Percentiles rank a stretch among this genome's conserved stretches.
These are phyloP conservation scores for Alisma plantagoaquatica DNA, from an alignment of 106 monocot species.

Conservation along the genomic window DNA sequence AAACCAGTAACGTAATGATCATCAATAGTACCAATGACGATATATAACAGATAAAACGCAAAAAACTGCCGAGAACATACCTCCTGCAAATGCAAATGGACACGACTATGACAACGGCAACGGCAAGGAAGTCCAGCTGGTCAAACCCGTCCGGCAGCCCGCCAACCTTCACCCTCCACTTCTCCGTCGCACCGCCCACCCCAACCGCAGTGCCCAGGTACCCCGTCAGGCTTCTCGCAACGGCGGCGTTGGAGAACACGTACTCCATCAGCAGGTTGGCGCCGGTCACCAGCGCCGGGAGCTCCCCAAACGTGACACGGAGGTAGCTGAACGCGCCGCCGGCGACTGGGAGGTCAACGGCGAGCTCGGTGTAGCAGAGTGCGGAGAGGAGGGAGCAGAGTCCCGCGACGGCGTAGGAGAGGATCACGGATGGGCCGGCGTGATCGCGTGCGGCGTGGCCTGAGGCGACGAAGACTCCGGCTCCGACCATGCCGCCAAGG, in stretches of 20 bases:
- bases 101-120: slow-evolving; percentile 44
- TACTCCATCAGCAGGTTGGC: slow-evolving; percentile 97
- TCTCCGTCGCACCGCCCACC: slow-evolving; percentile 24
- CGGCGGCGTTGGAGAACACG: slow-evolving; percentile 95
- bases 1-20: no score
- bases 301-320: slow-evolving; percentile 89
- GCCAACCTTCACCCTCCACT: slow-evolving; percentile 59
- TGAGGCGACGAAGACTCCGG: slow-evolving; percentile 80
- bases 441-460: slow-evolving; percentile 49
- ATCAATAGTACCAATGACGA: no score
- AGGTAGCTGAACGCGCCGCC: slow-evolving; percentile 97
- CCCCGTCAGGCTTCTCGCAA: slow-evolving; percentile 77
- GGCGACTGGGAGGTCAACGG: slow-evolving; percentile 93
- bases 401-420: slow-evolving; percentile 96
- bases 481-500: slow-evolving; percentile 92
- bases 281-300: slow-evolving; percentile 83
- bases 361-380: slow-evolving; percentile 98
- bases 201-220: slow-evolving; percentile 77
- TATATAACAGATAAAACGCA: no score
- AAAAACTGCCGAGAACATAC: no score
- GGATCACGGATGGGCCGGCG: slow-evolving; percentile 69
- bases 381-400: slow-evolving; percentile 90
- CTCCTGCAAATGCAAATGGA: slow-evolving; percentile 81
- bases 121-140: slow-evolving; percentile 72
- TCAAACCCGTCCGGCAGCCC: slow-evolving; percentile 81